Evolutionary conservation across 2,329 filamentous ascomycete genomes (phyloP), one percentile per base, ranked within the genome.

Genomic region (Purpureocillium lavendulum): DNA sequence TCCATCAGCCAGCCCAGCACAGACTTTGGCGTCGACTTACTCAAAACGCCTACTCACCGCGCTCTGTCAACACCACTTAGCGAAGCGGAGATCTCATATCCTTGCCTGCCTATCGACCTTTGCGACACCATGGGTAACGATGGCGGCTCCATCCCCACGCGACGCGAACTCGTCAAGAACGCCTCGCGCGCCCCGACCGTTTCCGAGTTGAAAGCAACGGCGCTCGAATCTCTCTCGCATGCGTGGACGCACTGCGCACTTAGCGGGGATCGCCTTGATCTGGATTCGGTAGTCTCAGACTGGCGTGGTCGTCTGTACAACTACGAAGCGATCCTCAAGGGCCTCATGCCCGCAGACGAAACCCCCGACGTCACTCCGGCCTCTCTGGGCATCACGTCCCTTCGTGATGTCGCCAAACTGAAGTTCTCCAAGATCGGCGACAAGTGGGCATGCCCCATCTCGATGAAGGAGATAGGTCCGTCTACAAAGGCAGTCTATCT

Each of bases 101-200:
- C 21, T 5, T 5, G 21, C 21, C 21, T 26, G 6, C 21, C 10
- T 10, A 26, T 10, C 21, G 10, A 5, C 10, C 21, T 5, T 26
- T 26, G 21, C 21, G 16, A n/a, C 47, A 57, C 38, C 52, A 96
- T 98, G 92, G 92, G 92, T 59, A 98, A 98, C 67, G 92, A 98
- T 61, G 92, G 92, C 51, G 92, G 92, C 59, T 90, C 87, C 50
- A 98, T 98, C 51, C 92, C 92, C 5, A 97, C 84, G 47, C 86
- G 94, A 26, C 84, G 88, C 56, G 94, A 98, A 64, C 85, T 98
- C 34, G 92, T 98, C 60, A 94, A 94, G 65, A 84, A 90, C 62
- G 87, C 89, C 21, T 87, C 89, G 32, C 84, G 87, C 52, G 75
- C 80, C 38, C 85, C 84, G 16, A 94, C 85, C 28, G 75, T 87